Evolutionary conservation across 352 stramenopile genomes (phyloP), one percentile per base, ranked within the genome.

Genomic region (Globisporangium spiculum): DNA sequence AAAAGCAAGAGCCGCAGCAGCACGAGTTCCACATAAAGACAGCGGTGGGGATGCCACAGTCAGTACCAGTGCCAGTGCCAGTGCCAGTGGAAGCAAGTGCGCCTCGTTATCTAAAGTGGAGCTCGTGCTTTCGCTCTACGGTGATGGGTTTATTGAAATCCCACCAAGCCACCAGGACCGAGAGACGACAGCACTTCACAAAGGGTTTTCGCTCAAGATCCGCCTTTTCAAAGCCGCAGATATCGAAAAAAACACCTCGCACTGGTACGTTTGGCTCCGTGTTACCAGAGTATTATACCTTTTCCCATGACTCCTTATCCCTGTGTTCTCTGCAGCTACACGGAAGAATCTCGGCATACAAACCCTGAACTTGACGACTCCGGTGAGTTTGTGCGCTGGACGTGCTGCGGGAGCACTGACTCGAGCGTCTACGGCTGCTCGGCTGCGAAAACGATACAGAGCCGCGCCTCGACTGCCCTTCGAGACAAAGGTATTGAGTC

Each of bases 331-430:
- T 3, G 9, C 30, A 80, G 74, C 32, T 61, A 74, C 60, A 71
- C 44, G 2, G 79, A 89, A 26, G 79, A 68, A 60, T 76, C 65
- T n/a, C 74, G 81, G 0, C 83, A 91, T n/a, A 67, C 77, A 27
- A 72, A 73, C 27, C 81, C 81, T 0, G 81, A 89, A 57, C 63
- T 91, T 1, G 82, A 89, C 55, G 80, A 91, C 18, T 60, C 70
- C 1, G 81, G 83, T 1, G 78, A 80, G 20, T 91, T 91, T 66
- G 72, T 90, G 3, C 71, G 83, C 0, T 91, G 81, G 83, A 74
- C 76, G 8, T 90, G 83, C 63, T 91, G 83, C 26, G 83, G 81
- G 12, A 84, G 75, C 66, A 87, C 75, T 0, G 71, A 86, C 32
- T 72, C 72, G 4, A 88, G 65, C 36, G 72, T 91, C 7, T 89